These are phyloP conservation scores for Daldinia caldariorum DNA, from an alignment of 495 filamentous ascomycete genomes.

Conservation along the genomic window DNA sequence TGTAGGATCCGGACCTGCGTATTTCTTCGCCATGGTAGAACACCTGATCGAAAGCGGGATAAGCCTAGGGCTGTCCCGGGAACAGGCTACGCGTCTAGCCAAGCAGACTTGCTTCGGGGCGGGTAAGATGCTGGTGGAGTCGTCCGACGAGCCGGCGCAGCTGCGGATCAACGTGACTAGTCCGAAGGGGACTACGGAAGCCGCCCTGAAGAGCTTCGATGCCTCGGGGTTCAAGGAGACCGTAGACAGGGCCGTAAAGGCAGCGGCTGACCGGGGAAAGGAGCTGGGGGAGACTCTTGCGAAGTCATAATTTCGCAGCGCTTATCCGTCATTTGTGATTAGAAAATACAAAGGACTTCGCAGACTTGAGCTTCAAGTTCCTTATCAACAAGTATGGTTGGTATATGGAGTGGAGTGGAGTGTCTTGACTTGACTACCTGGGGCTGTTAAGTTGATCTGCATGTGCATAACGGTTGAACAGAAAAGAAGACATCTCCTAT, in stretches of 20 bases:
- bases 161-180: conserved; percentile 50
- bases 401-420: background rate
- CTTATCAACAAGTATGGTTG: background rate
- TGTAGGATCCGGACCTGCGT: conserved; percentile 50
- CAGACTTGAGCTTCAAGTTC: no score
- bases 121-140: conserved; percentile 49
- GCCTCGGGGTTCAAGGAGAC: conserved; percentile 45
- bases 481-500: no score
- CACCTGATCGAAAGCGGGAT: conserved; percentile 49
- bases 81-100: conserved; percentile 49
- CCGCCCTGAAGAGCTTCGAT: conserved; percentile 49
- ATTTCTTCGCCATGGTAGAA: conserved; percentile 52
- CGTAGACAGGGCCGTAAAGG: conserved; percentile 49
- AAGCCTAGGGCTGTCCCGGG: conserved; percentile 45
- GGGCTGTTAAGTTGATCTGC: background rate
- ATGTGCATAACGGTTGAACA: background rate
- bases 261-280: conserved; percentile 40
- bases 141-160: conserved; percentile 48
- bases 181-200: conserved; percentile 51
- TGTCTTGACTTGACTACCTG: background rate
- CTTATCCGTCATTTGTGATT: background rate
- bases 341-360: no score
- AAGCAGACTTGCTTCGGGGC: conserved; percentile 51
- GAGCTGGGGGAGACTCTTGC: conserved; percentile 47
- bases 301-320: conserved; percentile 11